Evolutionary conservation across 179 eudicot genomes (phyloP).

Genomic region (Spergularia azorica): DNA sequence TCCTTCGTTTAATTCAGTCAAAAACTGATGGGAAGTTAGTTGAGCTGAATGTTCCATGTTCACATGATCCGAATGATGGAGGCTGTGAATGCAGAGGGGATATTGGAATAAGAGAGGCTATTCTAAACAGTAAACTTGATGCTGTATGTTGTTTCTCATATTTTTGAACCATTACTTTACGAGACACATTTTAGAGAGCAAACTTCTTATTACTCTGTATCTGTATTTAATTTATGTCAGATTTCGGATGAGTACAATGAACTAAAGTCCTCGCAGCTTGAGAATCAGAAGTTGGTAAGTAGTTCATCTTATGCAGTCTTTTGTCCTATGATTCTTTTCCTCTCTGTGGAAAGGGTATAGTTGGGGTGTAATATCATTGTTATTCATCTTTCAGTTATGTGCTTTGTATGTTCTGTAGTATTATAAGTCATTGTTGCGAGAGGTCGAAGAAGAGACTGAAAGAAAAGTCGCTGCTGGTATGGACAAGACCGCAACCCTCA

Average conservation of each 20-base stretch:
- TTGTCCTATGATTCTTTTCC: background rate
- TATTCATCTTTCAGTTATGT: slow-evolving; percentile 6
- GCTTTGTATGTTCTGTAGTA: slow-evolving; percentile 43
- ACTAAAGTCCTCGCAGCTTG: slow-evolving; percentile 88
- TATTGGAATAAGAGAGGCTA: slow-evolving; percentile 61
- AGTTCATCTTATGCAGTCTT: background rate
- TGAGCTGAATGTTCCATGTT: slow-evolving; percentile 73
- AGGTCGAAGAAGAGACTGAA: slow-evolving; percentile 74
- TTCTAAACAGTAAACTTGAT: slow-evolving; percentile 76
- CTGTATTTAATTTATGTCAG: slow-evolving; percentile 47
- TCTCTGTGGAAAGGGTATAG: background rate
- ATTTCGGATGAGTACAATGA: slow-evolving; percentile 86
- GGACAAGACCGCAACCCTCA: slow-evolving; percentile 56
- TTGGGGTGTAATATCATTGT: background rate
- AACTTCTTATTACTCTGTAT: background rate
- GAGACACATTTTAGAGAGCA: background rate
- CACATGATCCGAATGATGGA: slow-evolving; percentile 48
- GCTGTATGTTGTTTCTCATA: slow-evolving; percentile 26
- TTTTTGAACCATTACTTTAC: background rate
- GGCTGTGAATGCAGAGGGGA: slow-evolving; percentile 62
- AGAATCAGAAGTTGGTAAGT: slow-evolving; percentile 79
- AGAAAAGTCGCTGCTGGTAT: slow-evolving; percentile 58
- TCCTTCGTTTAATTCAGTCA: slow-evolving; percentile 86
- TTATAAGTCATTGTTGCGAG: slow-evolving; percentile 71
- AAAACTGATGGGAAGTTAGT: slow-evolving; percentile 94